A percentile compares a stretch with the other conserved stretches of the same genome.
Conservation (phyloP, 768 basidiomycete species). For the Tephrocybe sp. region DNA sequence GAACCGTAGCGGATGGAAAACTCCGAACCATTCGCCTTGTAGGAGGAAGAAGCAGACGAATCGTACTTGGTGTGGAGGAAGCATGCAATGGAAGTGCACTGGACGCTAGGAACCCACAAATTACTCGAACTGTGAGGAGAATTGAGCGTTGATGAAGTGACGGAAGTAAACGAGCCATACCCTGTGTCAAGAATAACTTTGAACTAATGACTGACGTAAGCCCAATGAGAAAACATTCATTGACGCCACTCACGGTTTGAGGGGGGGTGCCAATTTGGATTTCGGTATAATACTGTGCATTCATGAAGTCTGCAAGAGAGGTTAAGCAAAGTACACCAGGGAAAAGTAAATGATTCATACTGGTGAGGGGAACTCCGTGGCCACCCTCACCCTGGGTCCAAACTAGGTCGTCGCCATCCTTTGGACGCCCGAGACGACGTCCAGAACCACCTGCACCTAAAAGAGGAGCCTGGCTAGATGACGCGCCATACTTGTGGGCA, state of each 20-base stretch:
- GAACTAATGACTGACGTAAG: slow-evolving; percentile 48
- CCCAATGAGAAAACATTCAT: neutral
- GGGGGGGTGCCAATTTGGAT: slow-evolving; percentile 82
- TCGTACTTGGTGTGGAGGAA: slow-evolving; percentile 96
- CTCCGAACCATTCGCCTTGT: slow-evolving; percentile 85
- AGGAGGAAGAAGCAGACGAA: slow-evolving; percentile 69
- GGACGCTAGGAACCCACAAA: slow-evolving; percentile 85
- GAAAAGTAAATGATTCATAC: slow-evolving; percentile 46
- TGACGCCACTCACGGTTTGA: slow-evolving; percentile 55
- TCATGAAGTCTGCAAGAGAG: slow-evolving; percentile 79
- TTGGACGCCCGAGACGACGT: slow-evolving; percentile 46
- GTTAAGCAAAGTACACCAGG: slow-evolving; percentile 1
- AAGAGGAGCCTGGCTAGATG: slow-evolving; percentile 52
- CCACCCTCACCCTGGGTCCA: slow-evolving; percentile 90
- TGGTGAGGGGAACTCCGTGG: slow-evolving; percentile 85
- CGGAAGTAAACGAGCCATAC: slow-evolving; percentile 28
- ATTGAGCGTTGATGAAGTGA: neutral
- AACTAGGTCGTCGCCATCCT: slow-evolving; percentile 58
- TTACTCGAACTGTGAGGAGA: slow-evolving; percentile 67
- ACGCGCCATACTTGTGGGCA: slow-evolving; percentile 88
- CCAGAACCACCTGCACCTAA: slow-evolving; percentile 74
- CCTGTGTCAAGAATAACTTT: slow-evolving; percentile 95
- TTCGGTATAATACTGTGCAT: slow-evolving; percentile 94
- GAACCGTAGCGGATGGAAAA: slow-evolving; percentile 95
- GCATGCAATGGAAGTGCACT: slow-evolving; percentile 87